Percentiles rank a stretch among this genome's conserved stretches.
phyloP scores from a whole-genome alignment of 164 flowering plant species.

The Vitis vinifera region ASM3070453v1 NC_081821.1:16068501-16069000 shows the following conservation, averaged over 20 bases:
- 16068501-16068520: too few relatives aligned
- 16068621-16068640: too few relatives aligned
- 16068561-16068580: too few relatives aligned
- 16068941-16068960: slow-evolving; percentile 54
- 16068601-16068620: too few relatives aligned
- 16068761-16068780: slow-evolving; percentile 43
- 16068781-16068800: slow-evolving; percentile 41
- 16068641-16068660: too few relatives aligned
- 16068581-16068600: too few relatives aligned
- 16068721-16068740: slow-evolving; percentile 51
- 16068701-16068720: slow-evolving; percentile 66
- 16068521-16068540: too few relatives aligned
- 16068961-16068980: slow-evolving; percentile 63
- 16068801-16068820: slow-evolving; percentile 46
- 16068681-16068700: slow-evolving; percentile 33
- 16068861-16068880: slow-evolving; percentile 55
- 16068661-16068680: too few relatives aligned
- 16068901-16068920: slow-evolving; percentile 63
- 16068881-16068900: slow-evolving; percentile 57
- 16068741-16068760: slow-evolving; percentile 61
- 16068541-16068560: too few relatives aligned
- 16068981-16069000: slow-evolving; percentile 49
- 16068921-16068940: slow-evolving; percentile 56
- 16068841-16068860: slow-evolving; percentile 60
- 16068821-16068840: slow-evolving; percentile 49